Evolutionary conservation across 2,329 filamentous ascomycete species (phyloP).

Genomic region (Cladosporium phlei): DNA sequence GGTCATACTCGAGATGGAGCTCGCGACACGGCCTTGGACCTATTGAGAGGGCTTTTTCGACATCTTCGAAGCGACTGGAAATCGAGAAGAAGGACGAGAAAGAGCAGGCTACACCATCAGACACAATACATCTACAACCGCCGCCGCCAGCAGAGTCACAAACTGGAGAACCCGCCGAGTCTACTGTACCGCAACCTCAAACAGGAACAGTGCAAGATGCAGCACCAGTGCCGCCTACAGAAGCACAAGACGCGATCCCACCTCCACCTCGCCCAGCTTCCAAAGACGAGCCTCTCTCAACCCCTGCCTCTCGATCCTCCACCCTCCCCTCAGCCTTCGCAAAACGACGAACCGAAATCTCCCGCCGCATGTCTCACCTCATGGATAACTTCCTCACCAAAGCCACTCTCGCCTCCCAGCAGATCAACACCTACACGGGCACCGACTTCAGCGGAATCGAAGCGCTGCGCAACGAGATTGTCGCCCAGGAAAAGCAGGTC

Average conservation of each 20-base stretch:
- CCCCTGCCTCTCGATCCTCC: slow-evolving; percentile 16
- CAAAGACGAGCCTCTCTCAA: slow-evolving; percentile 7
- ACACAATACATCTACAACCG: slow-evolving; percentile 12
- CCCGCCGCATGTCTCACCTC: slow-evolving; percentile 61
- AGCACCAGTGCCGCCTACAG: neutral
- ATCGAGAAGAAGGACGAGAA: slow-evolving; percentile 7
- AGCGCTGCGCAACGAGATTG: slow-evolving; percentile 73
- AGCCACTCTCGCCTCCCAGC: slow-evolving; percentile 76
- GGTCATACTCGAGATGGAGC: neutral
- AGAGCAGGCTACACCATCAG: slow-evolving; percentile 4
- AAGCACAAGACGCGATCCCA: neutral
- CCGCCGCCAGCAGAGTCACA: too few relatives aligned
- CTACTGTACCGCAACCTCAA: neutral
- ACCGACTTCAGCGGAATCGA: slow-evolving; percentile 84
- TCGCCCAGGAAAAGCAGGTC: slow-evolving; percentile 56
- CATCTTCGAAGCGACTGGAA: neutral
- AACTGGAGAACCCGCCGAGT: neutral
- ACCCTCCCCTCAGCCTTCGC: slow-evolving; percentile 51
- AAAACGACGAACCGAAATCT: slow-evolving; percentile 51
- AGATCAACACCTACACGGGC: slow-evolving; percentile 88
- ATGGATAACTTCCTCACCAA: slow-evolving; percentile 90
- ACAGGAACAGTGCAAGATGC: neutral
- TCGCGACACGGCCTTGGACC: neutral
- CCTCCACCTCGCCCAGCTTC: neutral
- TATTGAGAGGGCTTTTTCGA: neutral